Base-by-base conservation (phyloP, 176 grass and related monocot genomes). In the Lolium multiflorum region DNA sequence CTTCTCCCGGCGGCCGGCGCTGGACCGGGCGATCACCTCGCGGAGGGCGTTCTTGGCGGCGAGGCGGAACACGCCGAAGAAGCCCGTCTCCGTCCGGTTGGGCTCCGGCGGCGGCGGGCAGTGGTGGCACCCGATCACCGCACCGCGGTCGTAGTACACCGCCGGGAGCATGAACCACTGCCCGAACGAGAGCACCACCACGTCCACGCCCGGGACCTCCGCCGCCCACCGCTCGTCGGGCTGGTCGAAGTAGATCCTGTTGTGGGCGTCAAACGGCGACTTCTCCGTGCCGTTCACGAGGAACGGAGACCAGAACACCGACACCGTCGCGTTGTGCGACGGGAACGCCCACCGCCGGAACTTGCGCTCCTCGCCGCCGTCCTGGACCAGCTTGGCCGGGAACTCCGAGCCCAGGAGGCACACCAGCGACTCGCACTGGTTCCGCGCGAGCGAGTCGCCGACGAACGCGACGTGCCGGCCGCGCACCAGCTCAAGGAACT, bases 91-190 rank as follows among this genome's bases (percentile, higher is more conserved):
- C 4, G 91, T 92, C 82, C 88, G 81, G 79, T 94, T 89, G 12
- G 82, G 83, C 50, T 88, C 91, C 17, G 28, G 2, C 28, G 89
- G 93, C 17, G 28, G 2, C 28, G 89, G 93, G 83, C 93, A 98
- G 37, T 85, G 74, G 88, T 98, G 93, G 91, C 96, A 98, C 9
- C 96, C 96, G 20, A 98, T 61, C 48, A 91, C 81, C 2, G 4
- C 78, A 22, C 84, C 86, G 72, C 79, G 84, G 68, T 94, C 96
- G 80, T 95, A 91, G 78, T 89, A 98, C 55, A 98, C 62, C 24
- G 96, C 91, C 55, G 88, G 70, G 89, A 95, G 90, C 47, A 95
- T 83, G 82, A 94, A 98, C 96, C 96, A 95, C 82, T 98, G 89
- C 56, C 96, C 96, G 62, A 82, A 74, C 18, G 93, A 94, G 39